These are phyloP conservation scores for Neospora caninum DNA, from an alignment of 169 alveolate species.

Conservation along the genomic window DNA sequence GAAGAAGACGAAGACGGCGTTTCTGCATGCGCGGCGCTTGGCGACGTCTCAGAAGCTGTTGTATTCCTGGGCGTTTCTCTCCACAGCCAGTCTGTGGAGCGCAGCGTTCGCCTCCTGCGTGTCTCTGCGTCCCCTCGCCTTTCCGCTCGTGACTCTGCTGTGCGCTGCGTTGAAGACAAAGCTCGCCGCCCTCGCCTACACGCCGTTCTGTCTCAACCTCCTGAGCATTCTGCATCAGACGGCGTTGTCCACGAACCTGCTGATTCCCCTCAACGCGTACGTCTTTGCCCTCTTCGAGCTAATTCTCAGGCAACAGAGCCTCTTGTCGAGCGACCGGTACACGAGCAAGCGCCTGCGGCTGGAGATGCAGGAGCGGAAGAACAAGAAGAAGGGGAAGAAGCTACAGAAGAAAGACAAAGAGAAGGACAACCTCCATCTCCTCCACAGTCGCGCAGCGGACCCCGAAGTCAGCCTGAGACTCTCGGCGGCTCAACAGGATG, in stretches of 20 bases:
- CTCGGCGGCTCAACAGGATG: constrained; percentile 24
- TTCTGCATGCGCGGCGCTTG: constrained; percentile 38
- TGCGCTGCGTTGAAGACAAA: constrained; percentile 25
- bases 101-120: not conserved
- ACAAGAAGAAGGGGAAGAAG: not conserved
- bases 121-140: constrained; percentile 35
- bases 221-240: not conserved
- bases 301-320: constrained; percentile 31
- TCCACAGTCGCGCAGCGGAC: not conserved
- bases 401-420: not conserved
- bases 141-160: constrained; percentile 38
- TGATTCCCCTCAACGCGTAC: constrained; percentile 31
- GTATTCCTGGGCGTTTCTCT: constrained; percentile 42
- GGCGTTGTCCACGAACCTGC: constrained; percentile 29
- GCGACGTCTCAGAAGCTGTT: constrained; percentile 27
- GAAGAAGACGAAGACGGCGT: constrained; percentile 34
- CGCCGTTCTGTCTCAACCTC: constrained; percentile 43
- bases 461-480: constrained; percentile 33
- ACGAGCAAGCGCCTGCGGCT: not conserved
- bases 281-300: constrained; percentile 11
- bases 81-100: constrained; percentile 40
- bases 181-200: constrained; percentile 10
- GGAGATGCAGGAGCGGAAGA: constrained; percentile 43
- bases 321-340: not conserved
- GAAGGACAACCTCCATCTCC: not conserved